Base-by-base conservation (phyloP, 371 early-diverging fungal species). In the Amoeboaphelidium occidentale region DNA sequence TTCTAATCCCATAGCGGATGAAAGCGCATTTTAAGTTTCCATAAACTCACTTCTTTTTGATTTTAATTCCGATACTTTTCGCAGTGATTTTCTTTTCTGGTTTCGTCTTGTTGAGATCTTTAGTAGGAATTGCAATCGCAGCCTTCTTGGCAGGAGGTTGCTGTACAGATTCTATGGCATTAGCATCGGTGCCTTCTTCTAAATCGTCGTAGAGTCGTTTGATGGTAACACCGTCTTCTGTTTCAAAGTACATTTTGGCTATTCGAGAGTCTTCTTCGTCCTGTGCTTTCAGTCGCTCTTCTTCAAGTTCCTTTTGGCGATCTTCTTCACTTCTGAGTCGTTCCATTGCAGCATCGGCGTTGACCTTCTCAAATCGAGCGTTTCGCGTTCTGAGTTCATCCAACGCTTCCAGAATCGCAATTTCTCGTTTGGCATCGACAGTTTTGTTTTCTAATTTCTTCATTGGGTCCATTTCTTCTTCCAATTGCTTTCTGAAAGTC, bases 1-100 rank as follows among this genome's bases (percentile, higher is more conserved):
- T 63, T 89, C 94, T n/a, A 93, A 93, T 58, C 94, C 94, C 6
- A 66, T 92, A 27, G 91, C 93, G 2, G 84, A 87, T n/a, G n/a
- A n/a, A n/a, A n/a, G n/a, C n/a, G n/a, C n/a, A n/a, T n/a, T n/a
- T 41, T n/a, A 41, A 41, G n/a, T 41, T 41, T 41, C n/a, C n/a
- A n/a, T n/a, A n/a, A n/a, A n/a, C n/a, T n/a, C n/a, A n/a, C n/a
- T n/a, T n/a, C n/a, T n/a, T n/a, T n/a, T n/a, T n/a, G n/a, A n/a
- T n/a, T n/a, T n/a, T n/a, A n/a, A n/a, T n/a, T n/a, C n/a, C n/a
- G n/a, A n/a, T n/a, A n/a, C n/a, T n/a, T n/a, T n/a, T n/a, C n/a
- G n/a, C n/a, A n/a, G n/a, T n/a, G n/a, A n/a, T n/a, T n/a, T n/a
- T n/a, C n/a, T n/a, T n/a, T n/a, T n/a, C n/a, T n/a, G n/a, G n/a